Base-by-base conservation (phyloP, 2,329 filamentous ascomycete species). In the Aspergillus fructus region DNA sequence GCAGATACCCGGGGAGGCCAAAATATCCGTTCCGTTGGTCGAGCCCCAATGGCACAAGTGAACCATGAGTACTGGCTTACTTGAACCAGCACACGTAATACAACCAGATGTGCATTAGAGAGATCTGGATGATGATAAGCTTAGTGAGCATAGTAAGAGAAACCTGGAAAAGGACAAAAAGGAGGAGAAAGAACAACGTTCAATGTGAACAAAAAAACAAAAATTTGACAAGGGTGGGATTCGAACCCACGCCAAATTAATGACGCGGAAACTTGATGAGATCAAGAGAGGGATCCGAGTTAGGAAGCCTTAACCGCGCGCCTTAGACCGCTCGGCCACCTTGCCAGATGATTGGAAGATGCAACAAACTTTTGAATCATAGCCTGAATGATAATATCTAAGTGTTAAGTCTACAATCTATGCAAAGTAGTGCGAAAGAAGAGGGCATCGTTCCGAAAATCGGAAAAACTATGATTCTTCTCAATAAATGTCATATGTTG, bases 221-320 rank as follows among this genome's bases (percentile, higher is more conserved):
- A 34, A 40, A 12, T 58, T 58, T 58, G 55, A 58, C 55, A 58
- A 58, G 55, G 55, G 55, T 58, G 55, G 55, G 55, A 58, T 58
- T 58, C 55, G 55, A 58, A 58, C 55, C 55, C 55, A 58, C 55
- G 55, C 55, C 55, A 58, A 58, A 58, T 58, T 58, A 58, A 58
- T 58, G 55, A 58, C 55, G 55, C 55, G 55, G 55, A 58, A 58
- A 58, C 55, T 58, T 53, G 50, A 46, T 19, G 50, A 41, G 27
- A 30, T 27, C 37, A 58, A 53, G 51, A 50, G 15, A 41, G 37
- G 50, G 55, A 56, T 58, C 42, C 55, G 50, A 58, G 34, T 58
- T 51, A 27, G 45, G 49, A 53, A 41, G 39, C 55, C 55, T 58
- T 58, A 58, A 58, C 55, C 55, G 55, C 55, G 55, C 55, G 55